phyloP scores from a whole-genome alignment of 148 eudicot species.

The Agrostemma githago region DNA sequence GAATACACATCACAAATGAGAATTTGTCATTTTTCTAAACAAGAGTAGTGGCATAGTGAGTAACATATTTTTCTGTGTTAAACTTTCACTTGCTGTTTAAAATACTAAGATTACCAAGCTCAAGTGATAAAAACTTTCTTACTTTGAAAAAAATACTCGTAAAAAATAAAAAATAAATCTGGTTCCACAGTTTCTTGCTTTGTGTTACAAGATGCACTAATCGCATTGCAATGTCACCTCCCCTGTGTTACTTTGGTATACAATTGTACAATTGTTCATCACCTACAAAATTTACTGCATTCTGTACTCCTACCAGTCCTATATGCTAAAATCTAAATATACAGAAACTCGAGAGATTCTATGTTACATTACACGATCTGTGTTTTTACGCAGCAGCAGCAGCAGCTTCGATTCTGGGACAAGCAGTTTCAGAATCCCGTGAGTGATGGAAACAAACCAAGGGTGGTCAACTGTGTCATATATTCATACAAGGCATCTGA shows the following conservation, averaged over 20 bases:
- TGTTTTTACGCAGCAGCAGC: neutral
- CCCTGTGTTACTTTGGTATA: neutral
- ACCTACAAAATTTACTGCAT: conserved; percentile 12
- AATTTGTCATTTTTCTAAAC: no score
- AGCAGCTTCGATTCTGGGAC: neutral
- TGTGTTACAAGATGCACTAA: no score
- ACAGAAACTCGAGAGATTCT: neutral
- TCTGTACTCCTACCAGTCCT: neutral
- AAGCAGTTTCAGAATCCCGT: neutral
- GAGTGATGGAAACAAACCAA: neutral
- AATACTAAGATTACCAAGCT: no score
- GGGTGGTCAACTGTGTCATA: neutral
- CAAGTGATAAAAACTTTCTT: no score
- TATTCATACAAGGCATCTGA: neutral
- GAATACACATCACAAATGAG: no score
- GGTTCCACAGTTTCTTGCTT: no score
- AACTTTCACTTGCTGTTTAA: no score
- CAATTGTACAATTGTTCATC: neutral
- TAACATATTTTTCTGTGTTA: no score
- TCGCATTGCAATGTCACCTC: no score
- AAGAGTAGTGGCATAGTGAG: no score
- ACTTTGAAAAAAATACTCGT: no score
- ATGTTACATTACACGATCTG: neutral
- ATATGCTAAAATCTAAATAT: neutral
- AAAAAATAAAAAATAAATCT: no score